phyloP scores from a whole-genome alignment of 768 basidiomycete genomes.

The Pleurotus tuber-regium region DNA sequence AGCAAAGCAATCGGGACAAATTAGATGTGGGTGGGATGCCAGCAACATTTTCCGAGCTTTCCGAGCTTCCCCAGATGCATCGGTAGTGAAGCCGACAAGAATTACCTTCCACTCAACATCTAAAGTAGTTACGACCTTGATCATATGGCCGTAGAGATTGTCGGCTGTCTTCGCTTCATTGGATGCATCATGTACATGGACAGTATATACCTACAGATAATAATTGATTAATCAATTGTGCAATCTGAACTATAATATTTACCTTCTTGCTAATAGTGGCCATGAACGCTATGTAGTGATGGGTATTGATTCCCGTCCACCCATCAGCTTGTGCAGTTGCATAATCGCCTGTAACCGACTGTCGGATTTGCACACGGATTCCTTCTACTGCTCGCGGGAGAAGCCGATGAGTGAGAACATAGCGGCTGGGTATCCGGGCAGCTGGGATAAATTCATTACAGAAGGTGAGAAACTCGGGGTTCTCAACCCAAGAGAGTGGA shows the following conservation, averaged over 20 bases:
- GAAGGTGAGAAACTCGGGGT: slow-evolving; percentile 29
- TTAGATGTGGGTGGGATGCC: no score
- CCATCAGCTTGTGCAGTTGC: slow-evolving; percentile 23
- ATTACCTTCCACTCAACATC: slow-evolving; percentile 17
- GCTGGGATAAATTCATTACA: slow-evolving; percentile 27
- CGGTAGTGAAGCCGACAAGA: slow-evolving; percentile 21
- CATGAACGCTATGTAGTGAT: slow-evolving; percentile 31
- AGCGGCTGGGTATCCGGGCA: slow-evolving; percentile 21
- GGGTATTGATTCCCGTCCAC: slow-evolving; percentile 23
- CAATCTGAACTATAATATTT: no score
- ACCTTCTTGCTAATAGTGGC: slow-evolving; percentile 18
- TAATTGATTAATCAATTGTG: no score
- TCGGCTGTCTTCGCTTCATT: slow-evolving; percentile 23
- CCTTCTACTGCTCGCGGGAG: slow-evolving; percentile 17
- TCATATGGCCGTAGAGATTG: slow-evolving; percentile 18
- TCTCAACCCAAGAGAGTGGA: slow-evolving; percentile 35
- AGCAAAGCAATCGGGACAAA: no score
- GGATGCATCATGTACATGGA: slow-evolving; percentile 20
- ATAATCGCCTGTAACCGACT: slow-evolving; percentile 1
- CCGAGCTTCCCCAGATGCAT: no score
- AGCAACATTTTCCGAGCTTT: no score
- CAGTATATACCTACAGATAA: slow-evolving; percentile 15
- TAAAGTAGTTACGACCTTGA: slow-evolving; percentile 9
- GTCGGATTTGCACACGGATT: slow-evolving; percentile 11
- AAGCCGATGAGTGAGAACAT: slow-evolving; percentile 20